phyloP scores from a whole-genome alignment of 345 rosid genomes.

The Eucalyptus fibrosa region DNA sequence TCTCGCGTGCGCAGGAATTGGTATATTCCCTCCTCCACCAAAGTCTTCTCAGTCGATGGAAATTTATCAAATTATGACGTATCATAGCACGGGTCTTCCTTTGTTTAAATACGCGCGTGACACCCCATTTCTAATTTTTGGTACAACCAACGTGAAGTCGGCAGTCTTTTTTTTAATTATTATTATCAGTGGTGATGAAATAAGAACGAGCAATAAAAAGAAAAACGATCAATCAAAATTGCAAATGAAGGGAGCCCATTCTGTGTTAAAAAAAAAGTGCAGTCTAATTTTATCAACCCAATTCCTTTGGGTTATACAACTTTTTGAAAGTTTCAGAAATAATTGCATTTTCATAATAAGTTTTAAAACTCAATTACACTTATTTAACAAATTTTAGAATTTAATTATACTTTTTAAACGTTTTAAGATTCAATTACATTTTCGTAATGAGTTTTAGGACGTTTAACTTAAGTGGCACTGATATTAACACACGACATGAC shows the following conservation, averaged over 20 bases:
- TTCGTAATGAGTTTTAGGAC: rapidly evolving
- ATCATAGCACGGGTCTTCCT: background rate
- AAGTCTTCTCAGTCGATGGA: background rate
- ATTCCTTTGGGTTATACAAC: rapidly evolving
- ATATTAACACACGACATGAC: rapidly evolving
- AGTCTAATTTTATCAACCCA: rapidly evolving
- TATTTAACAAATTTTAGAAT: rapidly evolving
- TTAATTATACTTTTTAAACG: rapidly evolving
- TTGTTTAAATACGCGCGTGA: background rate
- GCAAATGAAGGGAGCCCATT: background rate
- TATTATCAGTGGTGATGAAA: background rate
- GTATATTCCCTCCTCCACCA: background rate
- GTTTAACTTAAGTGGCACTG: rapidly evolving
- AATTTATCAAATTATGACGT: background rate
- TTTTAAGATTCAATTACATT: rapidly evolving
- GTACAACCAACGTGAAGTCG: background rate
- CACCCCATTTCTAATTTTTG: background rate
- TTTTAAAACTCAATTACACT: rapidly evolving
- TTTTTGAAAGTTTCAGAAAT: rapidly evolving
- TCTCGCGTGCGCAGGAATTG: background rate
- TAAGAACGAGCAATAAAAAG: background rate
- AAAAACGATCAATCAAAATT: background rate
- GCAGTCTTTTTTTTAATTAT: background rate
- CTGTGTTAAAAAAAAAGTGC: rapidly evolving
- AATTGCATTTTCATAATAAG: rapidly evolving